Evolutionary conservation across 2,329 filamentous ascomycete genomes (phyloP).

Genomic region (Massarina eburnea): DNA sequence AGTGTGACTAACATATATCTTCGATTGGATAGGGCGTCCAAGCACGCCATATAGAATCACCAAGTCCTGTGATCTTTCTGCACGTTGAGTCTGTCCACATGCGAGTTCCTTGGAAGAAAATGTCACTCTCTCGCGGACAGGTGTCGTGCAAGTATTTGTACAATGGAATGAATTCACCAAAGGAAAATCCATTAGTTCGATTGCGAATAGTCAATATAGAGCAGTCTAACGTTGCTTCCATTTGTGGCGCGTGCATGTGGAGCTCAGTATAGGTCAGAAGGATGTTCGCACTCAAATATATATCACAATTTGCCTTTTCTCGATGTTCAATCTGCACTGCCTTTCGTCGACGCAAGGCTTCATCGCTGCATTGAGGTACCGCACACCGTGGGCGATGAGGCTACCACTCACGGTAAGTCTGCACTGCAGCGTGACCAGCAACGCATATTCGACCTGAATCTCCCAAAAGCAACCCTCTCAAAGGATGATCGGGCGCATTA

Average conservation of each 20-base stretch:
- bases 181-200: constrained; percentile 18
- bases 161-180: constrained; percentile 10
- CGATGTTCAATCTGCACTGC: not conserved
- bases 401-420: not conserved
- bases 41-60: constrained; percentile 12
- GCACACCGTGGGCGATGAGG: not conserved
- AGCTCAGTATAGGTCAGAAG: not conserved
- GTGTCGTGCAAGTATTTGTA: constrained; percentile 13
- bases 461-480: not conserved
- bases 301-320: not conserved
- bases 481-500: not conserved
- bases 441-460: not conserved
- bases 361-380: not conserved
- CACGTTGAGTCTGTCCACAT: constrained; percentile 17
- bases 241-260: not conserved
- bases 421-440: not conserved
- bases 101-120: constrained; percentile 16
- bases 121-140: constrained; percentile 13
- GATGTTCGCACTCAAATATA: not conserved
- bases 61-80: constrained; percentile 12
- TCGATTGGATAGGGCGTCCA: constrained; percentile 18
- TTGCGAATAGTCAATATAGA: constrained; percentile 13
- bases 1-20: constrained; percentile 11
- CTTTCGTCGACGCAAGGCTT: not conserved
- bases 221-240: constrained; percentile 9